These are phyloP conservation scores for Didymella glomerata DNA, from an alignment of 2,329 filamentous ascomycete genomes.

Conservation along the genomic window DNA sequence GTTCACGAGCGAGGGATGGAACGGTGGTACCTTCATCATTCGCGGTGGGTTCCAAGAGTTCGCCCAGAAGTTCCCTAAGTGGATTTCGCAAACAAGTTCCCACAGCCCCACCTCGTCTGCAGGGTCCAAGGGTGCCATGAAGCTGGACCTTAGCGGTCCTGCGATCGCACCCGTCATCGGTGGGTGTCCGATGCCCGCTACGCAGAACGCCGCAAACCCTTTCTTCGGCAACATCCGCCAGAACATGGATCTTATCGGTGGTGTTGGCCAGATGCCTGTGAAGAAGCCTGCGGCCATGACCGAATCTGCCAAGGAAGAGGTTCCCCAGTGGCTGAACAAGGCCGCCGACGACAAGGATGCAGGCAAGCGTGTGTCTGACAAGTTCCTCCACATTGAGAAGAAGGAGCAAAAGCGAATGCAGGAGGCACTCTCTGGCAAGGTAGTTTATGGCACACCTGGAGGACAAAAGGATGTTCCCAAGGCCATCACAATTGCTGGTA, in stretches of 20 bases:
- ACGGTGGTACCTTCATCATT: constrained; percentile 76
- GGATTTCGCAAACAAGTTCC: constrained; percentile 59
- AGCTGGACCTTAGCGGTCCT: constrained; percentile 47
- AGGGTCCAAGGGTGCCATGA: constrained; percentile 35
- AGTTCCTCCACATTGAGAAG: constrained; percentile 84
- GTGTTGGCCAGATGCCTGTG: constrained; percentile 80
- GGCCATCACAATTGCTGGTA: constrained; percentile 80
- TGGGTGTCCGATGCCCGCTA: constrained; percentile 80
- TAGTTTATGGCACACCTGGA: constrained; percentile 61
- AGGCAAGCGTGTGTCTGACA: constrained; percentile 81
- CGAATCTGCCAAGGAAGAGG: constrained; percentile 56
- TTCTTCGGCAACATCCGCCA: constrained; percentile 98
- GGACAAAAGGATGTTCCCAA: constrained; percentile 51
- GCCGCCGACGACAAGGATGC: constrained; percentile 73
- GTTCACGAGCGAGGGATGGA: constrained; percentile 84
- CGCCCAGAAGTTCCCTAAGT: constrained; percentile 68
- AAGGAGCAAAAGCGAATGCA: constrained; percentile 93
- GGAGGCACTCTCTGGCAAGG: constrained; percentile 72
- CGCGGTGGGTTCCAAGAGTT: constrained; percentile 84
- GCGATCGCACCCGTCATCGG: constrained; percentile 82
- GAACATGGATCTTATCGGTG: constrained; percentile 93
- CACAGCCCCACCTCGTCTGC: constrained; percentile 34
- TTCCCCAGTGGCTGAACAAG: constrained; percentile 80
- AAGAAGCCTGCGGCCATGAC: constrained; percentile 65
- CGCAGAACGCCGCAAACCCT: constrained; percentile 76